Evolutionary conservation across 352 stramenopile genomes (phyloP).

Genomic region (Pythium periplocum): DNA sequence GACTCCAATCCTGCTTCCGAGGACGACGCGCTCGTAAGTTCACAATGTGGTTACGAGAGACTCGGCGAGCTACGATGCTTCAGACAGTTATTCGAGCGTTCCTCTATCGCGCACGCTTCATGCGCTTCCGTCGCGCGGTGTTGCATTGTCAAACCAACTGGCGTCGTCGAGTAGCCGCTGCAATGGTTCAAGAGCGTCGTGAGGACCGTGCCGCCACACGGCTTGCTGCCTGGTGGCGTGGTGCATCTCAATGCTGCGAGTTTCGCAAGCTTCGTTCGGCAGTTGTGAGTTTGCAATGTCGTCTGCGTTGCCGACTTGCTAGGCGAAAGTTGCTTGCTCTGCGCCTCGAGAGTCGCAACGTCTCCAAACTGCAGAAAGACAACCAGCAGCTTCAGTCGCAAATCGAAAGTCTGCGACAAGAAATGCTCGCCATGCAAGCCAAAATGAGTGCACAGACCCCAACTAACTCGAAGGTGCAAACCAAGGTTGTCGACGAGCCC

Average conservation of each 20-base stretch:
- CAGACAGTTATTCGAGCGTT: conserved; percentile 43
- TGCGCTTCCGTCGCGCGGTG: conserved; percentile 31
- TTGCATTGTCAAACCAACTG: conserved; percentile 46
- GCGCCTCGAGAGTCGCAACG: conserved; percentile 65
- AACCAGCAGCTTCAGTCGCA: conserved; percentile 70
- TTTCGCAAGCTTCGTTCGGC: conserved; percentile 27
- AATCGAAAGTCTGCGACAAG: conserved; percentile 45
- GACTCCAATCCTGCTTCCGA: conserved; percentile 39
- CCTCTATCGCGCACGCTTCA: conserved; percentile 19
- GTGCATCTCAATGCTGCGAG: conserved; percentile 21
- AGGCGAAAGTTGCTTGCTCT: conserved; percentile 32
- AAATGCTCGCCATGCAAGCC: conserved; percentile 43
- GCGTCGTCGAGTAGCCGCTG: conserved; percentile 30
- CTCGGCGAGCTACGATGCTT: conserved; percentile 26
- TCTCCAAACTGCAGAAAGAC: conserved; percentile 67
- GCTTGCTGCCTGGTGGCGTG: conserved; percentile 35
- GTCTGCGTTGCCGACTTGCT: conserved; percentile 31
- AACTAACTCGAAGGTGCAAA: background rate
- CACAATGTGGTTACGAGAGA: conserved; percentile 38
- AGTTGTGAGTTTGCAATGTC: conserved; percentile 53
- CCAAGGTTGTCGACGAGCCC: no score
- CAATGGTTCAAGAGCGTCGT: conserved; percentile 30
- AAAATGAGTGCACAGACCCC: background rate
- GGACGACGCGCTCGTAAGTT: conserved; percentile 26
- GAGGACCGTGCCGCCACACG: conserved; percentile 37